Evolutionary conservation across 345 rosid species (phyloP).

Genomic region (Cardamine resedifolia): DNA sequence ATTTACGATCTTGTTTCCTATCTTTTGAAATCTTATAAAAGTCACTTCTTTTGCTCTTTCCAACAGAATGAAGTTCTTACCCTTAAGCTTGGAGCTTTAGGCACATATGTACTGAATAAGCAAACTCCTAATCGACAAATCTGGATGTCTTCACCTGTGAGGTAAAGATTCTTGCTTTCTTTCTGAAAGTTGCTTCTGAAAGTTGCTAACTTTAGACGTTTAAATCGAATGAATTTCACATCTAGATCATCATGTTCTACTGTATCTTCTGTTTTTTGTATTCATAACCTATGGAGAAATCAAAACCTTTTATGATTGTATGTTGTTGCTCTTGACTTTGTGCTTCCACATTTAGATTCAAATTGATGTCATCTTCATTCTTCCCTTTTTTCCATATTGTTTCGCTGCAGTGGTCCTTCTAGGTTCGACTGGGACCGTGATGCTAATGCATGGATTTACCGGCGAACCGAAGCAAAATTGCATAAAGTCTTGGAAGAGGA

Average conservation of each 20-base stretch:
- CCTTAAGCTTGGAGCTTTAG: slow-evolving; percentile 71
- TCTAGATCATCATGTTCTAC: neutral
- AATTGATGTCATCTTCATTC: too few relatives aligned
- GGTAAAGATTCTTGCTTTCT: slow-evolving; percentile 42
- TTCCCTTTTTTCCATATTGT: neutral
- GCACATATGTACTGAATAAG: slow-evolving; percentile 88
- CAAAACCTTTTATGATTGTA: too few relatives aligned
- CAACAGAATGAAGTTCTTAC: slow-evolving; percentile 88
- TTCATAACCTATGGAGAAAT: too few relatives aligned
- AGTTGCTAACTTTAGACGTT: slow-evolving; percentile 13
- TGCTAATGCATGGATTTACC: slow-evolving; percentile 71
- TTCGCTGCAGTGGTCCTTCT: slow-evolving; percentile 72
- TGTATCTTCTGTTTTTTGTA: neutral
- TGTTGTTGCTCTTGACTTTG: too few relatives aligned
- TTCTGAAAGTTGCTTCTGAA: too few relatives aligned
- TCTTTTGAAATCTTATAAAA: neutral
- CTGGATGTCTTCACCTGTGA: slow-evolving; percentile 87
- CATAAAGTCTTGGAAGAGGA: slow-evolving; percentile 64
- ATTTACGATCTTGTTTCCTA: slow-evolving; percentile 4
- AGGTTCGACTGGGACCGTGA: slow-evolving; percentile 83
- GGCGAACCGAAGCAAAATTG: slow-evolving; percentile 68
- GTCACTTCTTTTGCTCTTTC: slow-evolving; percentile 2
- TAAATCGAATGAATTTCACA: neutral
- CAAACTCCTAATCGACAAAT: slow-evolving; percentile 92
- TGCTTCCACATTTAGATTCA: too few relatives aligned